phyloP scores from a whole-genome alignment of 1,284 basidiomycete species.

The Boletus albobrunnescens region DNA sequence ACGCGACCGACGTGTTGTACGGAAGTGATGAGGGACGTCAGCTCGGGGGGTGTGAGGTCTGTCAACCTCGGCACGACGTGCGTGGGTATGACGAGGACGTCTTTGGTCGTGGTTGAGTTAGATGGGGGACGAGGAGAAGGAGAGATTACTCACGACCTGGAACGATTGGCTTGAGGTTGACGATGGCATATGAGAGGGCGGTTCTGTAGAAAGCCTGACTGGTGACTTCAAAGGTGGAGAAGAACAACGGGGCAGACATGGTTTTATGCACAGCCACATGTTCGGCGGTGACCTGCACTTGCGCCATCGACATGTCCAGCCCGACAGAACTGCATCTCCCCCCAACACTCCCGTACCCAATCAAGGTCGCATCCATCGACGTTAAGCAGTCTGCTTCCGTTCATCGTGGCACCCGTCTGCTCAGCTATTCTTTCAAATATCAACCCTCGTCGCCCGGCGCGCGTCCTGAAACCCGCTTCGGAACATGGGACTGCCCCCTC shows the following conservation, averaged over 20 bases:
- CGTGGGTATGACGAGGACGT: slow-evolving; percentile 83
- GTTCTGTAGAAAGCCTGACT: slow-evolving; percentile 78
- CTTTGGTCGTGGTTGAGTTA: slow-evolving; percentile 42
- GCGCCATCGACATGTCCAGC: slow-evolving; percentile 33
- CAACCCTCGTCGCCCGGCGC: slow-evolving; percentile 39
- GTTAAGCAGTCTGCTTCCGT: slow-evolving; percentile 45
- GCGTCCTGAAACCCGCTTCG: slow-evolving; percentile 67
- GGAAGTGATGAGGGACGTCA: slow-evolving; percentile 73
- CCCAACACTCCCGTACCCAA: slow-evolving; percentile 69
- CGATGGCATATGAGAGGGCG: slow-evolving; percentile 73
- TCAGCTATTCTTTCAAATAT: slow-evolving; percentile 76
- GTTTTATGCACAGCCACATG: slow-evolving; percentile 24
- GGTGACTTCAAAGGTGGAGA: slow-evolving; percentile 83
- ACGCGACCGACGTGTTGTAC: slow-evolving; percentile 70
- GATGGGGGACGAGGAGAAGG: not conserved
- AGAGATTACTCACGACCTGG: slow-evolving; percentile 72
- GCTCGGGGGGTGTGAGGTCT: slow-evolving; percentile 69
- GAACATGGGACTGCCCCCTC: slow-evolving; percentile 83
- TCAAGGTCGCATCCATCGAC: slow-evolving; percentile 68
- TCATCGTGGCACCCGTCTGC: slow-evolving; percentile 65
- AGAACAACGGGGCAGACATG: slow-evolving; percentile 46
- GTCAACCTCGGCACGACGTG: slow-evolving; percentile 72
- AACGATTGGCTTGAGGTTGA: slow-evolving; percentile 90
- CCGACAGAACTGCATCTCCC: slow-evolving; percentile 70
- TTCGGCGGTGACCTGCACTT: not conserved